Evolutionary conservation across 1,284 basidiomycete species (phyloP), one percentile per base, ranked within the genome.

Genomic region (Microbotryum intermedium): DNA sequence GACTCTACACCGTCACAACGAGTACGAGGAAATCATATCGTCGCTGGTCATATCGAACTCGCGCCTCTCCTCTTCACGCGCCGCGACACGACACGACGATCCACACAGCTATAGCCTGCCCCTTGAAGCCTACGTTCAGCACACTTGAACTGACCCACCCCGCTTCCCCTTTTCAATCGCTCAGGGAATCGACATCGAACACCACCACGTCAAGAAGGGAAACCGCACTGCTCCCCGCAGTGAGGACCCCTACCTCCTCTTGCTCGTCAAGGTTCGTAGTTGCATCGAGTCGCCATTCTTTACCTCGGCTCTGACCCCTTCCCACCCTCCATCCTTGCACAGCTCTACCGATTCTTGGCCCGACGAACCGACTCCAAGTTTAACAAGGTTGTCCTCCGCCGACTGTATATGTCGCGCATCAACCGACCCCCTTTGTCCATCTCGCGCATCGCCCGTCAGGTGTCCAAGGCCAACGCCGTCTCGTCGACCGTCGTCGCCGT

Each of bases 201-300:
- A 83, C 79, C 94, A 97, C 82, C 94, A 99, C 85, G 93, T 97
- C 85, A 97, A 90, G 86, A 97, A 94, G 84, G 87, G 93, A 73
- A 81, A 84, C 76, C 86, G 94, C 72, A 88, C 88, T 71, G 91
- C 91, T 69, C 94, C 94, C 77, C 90, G 90, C 83, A 94, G 90
- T 77, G 90, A 97, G 88, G 94, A 98, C 79, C 93, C 94, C 43
- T 97, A 98, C 81, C 85, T 98, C 74, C 86, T 97, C 75, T 84
- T 97, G 74, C 86, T 99, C 67, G 94, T 98, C 79, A 97, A 98
- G 85, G 92, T 92, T 74, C 69, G 78, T 74, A 18, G 52, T 11
- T 49, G 44, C 34, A 58, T 18, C 34, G 39, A 46, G 47, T 30
- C 45, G n/a, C 34, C 43, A 42, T 55, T 39, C 20, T 50, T 48